A percentile compares a stretch with the other conserved stretches of the same genome.
These are phyloP conservation scores for Hypoxylon rubiginosum DNA, from an alignment of 2,329 filamentous ascomycete genomes.

Conservation along the genomic window DNA sequence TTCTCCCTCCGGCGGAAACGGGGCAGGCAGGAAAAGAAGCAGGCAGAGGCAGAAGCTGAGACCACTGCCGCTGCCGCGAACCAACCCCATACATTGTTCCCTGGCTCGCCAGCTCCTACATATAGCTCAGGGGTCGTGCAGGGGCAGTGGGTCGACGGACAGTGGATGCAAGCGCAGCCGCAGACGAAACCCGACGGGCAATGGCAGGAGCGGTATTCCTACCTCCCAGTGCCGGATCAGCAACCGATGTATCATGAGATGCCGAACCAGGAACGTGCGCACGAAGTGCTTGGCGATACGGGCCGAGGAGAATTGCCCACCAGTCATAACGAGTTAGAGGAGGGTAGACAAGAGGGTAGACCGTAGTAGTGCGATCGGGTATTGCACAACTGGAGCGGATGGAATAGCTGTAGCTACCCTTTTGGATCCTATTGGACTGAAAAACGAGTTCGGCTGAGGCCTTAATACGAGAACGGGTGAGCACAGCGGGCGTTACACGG, in stretches of 20 bases:
- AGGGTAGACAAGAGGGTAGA: not conserved
- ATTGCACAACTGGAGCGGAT: not conserved
- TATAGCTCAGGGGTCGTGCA: slow-evolving; percentile 16
- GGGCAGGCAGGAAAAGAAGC: slow-evolving; percentile 14
- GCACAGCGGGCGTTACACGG: slow-evolving; percentile 1
- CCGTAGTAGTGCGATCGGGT: not conserved
- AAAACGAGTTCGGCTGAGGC: not conserved
- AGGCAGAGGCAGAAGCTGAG: slow-evolving; percentile 23
- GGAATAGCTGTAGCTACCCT: not conserved
- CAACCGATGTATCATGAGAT: slow-evolving; percentile 47
- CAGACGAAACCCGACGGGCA: slow-evolving; percentile 41
- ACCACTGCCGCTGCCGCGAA: slow-evolving; percentile 6
- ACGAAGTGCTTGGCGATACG: slow-evolving; percentile 22
- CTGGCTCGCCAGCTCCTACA: slow-evolving; percentile 21
- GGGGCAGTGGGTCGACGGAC: slow-evolving; percentile 26
- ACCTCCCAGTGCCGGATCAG: slow-evolving; percentile 42
- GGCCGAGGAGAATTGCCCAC: not conserved
- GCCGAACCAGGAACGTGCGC: slow-evolving; percentile 38
- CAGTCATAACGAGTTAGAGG: not conserved
- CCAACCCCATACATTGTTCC: slow-evolving; percentile 3
- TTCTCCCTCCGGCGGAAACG: slow-evolving; percentile 28
- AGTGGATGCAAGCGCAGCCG: slow-evolving; percentile 21
- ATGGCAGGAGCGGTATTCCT: slow-evolving; percentile 44
- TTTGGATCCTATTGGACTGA: not conserved
- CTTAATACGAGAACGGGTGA: not conserved